These are phyloP conservation scores for Betula pendula DNA, from an alignment of 306 rosid genomes.

Conservation along the genomic window DNA sequence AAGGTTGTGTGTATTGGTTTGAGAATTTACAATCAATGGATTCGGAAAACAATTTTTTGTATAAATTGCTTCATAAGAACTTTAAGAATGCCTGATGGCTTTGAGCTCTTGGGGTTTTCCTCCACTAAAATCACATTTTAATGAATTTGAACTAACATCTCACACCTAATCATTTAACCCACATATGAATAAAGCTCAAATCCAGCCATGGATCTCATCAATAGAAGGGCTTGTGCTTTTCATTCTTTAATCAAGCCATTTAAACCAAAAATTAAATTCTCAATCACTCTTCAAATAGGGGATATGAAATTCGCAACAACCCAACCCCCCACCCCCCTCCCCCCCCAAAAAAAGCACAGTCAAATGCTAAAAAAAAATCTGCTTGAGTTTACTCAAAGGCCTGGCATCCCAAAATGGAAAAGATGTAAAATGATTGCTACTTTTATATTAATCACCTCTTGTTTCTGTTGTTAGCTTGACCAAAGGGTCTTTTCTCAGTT, in stretches of 20 bases:
- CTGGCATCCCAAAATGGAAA: not conserved
- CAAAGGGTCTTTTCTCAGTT: not conserved
- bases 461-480: not conserved
- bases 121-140: not conserved
- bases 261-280: too few relatives aligned
- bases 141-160: not conserved
- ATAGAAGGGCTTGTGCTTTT: too few relatives aligned
- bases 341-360: not conserved
- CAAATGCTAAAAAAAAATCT: too few relatives aligned
- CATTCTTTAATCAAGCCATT: too few relatives aligned
- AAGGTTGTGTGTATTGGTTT: not conserved
- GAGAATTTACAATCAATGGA: not conserved
- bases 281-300: too few relatives aligned
- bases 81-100: not conserved
- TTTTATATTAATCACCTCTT: not conserved
- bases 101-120: not conserved
- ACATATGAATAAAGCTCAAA: not conserved
- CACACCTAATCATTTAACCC: not conserved
- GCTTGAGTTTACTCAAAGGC: not conserved
- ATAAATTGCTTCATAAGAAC: not conserved
- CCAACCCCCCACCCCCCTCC: too few relatives aligned
- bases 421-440: not conserved
- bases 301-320: too few relatives aligned
- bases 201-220: too few relatives aligned
- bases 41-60: not conserved